Percentiles rank a stretch among this genome's conserved stretches.
phyloP scores from a whole-genome alignment of 2,329 filamentous ascomycete species.

The Neonectria punicea region DNA sequence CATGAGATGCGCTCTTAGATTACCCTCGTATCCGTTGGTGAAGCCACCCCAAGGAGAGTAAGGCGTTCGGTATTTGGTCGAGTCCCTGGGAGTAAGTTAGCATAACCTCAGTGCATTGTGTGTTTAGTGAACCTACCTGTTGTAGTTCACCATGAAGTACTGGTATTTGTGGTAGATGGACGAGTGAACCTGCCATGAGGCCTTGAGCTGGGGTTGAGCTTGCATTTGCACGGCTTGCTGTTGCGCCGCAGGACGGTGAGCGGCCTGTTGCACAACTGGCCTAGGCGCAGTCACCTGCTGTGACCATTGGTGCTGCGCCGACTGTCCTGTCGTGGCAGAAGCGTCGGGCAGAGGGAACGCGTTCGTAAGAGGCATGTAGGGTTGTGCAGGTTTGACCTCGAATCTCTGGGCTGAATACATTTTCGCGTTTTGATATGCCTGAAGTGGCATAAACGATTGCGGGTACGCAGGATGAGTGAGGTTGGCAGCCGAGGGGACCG shows the following conservation, averaged over 20 bases:
- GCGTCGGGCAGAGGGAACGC: conserved; percentile 6
- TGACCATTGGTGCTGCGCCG: conserved; percentile 30
- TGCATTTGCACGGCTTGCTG: conserved; percentile 24
- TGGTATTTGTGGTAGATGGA: conserved; percentile 64
- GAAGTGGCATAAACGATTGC: conserved; percentile 24
- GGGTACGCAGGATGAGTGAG: conserved; percentile 19
- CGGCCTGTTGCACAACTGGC: conserved; percentile 8
- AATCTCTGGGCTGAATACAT: conserved; percentile 39
- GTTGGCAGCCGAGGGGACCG: not conserved
- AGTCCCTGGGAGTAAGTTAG: conserved; percentile 55
- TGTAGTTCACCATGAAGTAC: conserved; percentile 70
- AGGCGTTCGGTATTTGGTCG: conserved; percentile 67
- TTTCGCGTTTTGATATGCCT: conserved; percentile 23
- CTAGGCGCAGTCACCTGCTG: conserved; percentile 2
- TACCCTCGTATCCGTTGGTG: conserved; percentile 69
- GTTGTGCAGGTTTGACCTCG: conserved; percentile 32
- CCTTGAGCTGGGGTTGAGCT: conserved; percentile 41
- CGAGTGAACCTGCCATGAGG: conserved; percentile 49
- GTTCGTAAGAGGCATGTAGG: conserved; percentile 21
- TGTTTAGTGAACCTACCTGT: conserved; percentile 55
- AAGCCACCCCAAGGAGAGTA: conserved; percentile 68
- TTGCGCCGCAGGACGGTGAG: conserved; percentile 16
- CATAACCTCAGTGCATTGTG: not conserved
- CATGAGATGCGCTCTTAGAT: conserved; percentile 58
- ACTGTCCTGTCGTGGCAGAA: conserved; percentile 4